Evolutionary conservation across 257 asterid species (phyloP), one percentile per base, ranked within the genome.

Genomic region (Eucommia ulmoides): DNA sequence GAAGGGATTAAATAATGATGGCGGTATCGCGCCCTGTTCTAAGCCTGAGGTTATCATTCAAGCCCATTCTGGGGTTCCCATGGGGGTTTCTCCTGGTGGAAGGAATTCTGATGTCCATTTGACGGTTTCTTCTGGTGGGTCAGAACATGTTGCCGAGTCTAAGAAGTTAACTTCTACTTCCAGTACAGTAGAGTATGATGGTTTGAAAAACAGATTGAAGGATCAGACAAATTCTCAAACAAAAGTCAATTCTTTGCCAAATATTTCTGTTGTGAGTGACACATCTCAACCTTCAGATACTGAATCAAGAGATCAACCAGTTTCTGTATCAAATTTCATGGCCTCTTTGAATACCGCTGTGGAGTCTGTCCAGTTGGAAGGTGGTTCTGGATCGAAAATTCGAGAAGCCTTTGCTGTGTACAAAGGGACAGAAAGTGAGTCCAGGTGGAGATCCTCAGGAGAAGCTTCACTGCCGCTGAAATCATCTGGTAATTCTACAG

Each of bases 341-440:
- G 63, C 74, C 41, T 57, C 71, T 29, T 51, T 51, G 60, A 79
- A 63, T 56, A 53, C 75, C 2, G 60, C 22, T 29, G 71, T 64
- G 56, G 77, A 66, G 45, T 61, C 70, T 49, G n/a, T n/a, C n/a
- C n/a, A n/a, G n/a, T n/a, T n/a, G n/a, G n/a, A n/a, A n/a, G n/a
- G n/a, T n/a, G n/a, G n/a, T n/a, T n/a, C n/a, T n/a, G n/a, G n/a
- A n/a, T n/a, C n/a, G n/a, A n/a, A n/a, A n/a, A n/a, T n/a, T n/a
- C n/a, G n/a, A n/a, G n/a, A n/a, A n/a, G n/a, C n/a, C n/a, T n/a
- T n/a, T n/a, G n/a, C n/a, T n/a, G n/a, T n/a, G n/a, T n/a, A n/a
- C n/a, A n/a, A n/a, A n/a, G n/a, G n/a, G n/a, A n/a, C n/a, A 53
- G 82, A 62, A 38, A 54, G 82, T 50, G 63, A 55, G 63, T 63